Conservation (phyloP, 75 land plant genomes). For the Pinus taeda region DNA sequence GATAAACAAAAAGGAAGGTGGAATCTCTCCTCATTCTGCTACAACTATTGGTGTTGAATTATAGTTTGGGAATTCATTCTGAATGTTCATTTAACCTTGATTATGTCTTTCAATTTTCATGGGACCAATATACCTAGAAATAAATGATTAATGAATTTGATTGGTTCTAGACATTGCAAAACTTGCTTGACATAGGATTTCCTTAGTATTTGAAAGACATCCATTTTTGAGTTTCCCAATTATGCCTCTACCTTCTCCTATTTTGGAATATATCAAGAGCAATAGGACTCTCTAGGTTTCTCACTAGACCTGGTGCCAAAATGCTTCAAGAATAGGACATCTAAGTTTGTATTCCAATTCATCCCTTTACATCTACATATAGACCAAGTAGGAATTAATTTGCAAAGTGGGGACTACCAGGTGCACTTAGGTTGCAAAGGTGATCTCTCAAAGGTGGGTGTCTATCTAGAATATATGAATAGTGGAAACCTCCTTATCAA, state of each 20-base stretch:
- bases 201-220: constrained; percentile 45
- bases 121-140: neutral
- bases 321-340: constrained; percentile 25
- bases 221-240: constrained; percentile 53
- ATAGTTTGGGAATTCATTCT: no score
- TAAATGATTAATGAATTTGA: neutral
- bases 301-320: constrained; percentile 8
- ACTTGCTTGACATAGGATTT: constrained; percentile 44
- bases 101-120: neutral
- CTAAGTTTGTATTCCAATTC: constrained; percentile 30
- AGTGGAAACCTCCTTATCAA: constrained; percentile 16
- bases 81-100: neutral
- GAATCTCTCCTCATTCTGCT: no score
- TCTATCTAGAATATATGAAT: constrained; percentile 46
- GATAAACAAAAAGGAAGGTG: no score
- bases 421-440: constrained; percentile 41
- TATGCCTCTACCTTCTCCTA: constrained; percentile 44
- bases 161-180: constrained; percentile 53
- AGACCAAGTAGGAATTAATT: constrained; percentile 34
- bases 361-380: constrained; percentile 40
- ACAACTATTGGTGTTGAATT: no score
- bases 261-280: neutral
- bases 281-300: constrained; percentile 26
- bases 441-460: constrained; percentile 29
- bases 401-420: constrained; percentile 2